Conservation (phyloP, 2,329 filamentous ascomycete genomes). For the Verticillium dahliae region DNA sequence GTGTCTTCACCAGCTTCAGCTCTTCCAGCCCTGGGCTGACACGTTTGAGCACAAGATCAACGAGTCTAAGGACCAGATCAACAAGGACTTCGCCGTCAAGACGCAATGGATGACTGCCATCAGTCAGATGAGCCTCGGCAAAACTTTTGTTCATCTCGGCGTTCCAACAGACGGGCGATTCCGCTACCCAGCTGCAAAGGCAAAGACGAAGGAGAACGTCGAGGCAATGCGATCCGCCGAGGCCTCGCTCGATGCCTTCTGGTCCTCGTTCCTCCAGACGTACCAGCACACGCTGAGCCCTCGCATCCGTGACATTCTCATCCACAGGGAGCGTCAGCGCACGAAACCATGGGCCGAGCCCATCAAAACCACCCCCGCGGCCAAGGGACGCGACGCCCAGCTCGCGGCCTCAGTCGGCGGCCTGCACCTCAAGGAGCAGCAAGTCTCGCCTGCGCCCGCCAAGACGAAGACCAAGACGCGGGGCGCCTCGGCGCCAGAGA, state of each 20-base stretch:
- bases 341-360: slow-evolving; percentile 14
- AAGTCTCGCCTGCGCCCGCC: background rate
- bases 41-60: slow-evolving; percentile 25
- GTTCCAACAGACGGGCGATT: slow-evolving; percentile 33
- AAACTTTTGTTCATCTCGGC: slow-evolving; percentile 14
- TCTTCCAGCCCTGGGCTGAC: slow-evolving; percentile 42
- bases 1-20: slow-evolving; percentile 34
- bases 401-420: slow-evolving; percentile 1
- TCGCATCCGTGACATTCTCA: slow-evolving; percentile 13
- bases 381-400: background rate
- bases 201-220: slow-evolving; percentile 35
- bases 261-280: slow-evolving; percentile 21
- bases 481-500: background rate
- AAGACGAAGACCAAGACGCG: slow-evolving; percentile 3
- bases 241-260: slow-evolving; percentile 38
- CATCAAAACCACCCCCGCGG: background rate
- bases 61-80: slow-evolving; percentile 16
- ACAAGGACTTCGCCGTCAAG: slow-evolving; percentile 16
- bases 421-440: background rate
- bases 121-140: slow-evolving; percentile 8
- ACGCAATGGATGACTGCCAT: slow-evolving; percentile 12
- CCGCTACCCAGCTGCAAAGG: slow-evolving; percentile 34
- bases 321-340: slow-evolving; percentile 11
- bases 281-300: slow-evolving; percentile 15
- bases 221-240: slow-evolving; percentile 39